A percentile compares a stretch with the other conserved stretches of the same genome.
Evolutionary conservation across 257 asterid genomes (phyloP).

Genomic region (Thymus mandschuricus): DNA sequence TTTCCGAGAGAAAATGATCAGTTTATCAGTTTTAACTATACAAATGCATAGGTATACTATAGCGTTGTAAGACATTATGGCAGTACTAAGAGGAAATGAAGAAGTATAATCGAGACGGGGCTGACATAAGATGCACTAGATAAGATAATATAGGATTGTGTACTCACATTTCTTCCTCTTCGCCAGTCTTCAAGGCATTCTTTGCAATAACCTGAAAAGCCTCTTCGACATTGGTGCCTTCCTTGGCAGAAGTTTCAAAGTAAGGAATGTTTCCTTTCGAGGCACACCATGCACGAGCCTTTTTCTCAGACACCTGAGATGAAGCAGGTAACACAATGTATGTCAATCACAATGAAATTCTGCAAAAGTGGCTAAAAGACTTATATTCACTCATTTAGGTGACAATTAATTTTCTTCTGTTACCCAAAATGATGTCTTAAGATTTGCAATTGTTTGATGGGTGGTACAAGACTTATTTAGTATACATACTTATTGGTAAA

Average conservation of each 20-base stretch:
- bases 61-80: not conserved
- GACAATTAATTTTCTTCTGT: not conserved
- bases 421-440: not conserved
- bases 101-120: not conserved
- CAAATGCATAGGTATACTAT: not conserved
- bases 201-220: constrained; percentile 96
- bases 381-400: not conserved
- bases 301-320: constrained; percentile 90
- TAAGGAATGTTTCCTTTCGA: constrained; percentile 95
- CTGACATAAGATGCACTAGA: not conserved
- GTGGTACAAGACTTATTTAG: not conserved
- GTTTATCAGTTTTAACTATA: not conserved
- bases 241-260: constrained; percentile 99
- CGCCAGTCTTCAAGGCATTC: constrained; percentile 91
- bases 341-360: constrained; percentile 11
- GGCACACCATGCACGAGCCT: constrained; percentile 99
- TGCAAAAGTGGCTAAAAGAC: not conserved
- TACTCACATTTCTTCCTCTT: constrained; percentile 97
- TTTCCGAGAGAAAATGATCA: not conserved
- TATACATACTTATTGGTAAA: not conserved
- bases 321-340: not conserved
- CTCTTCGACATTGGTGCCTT: constrained; percentile 90
- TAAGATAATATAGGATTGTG: not conserved
- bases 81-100: constrained; percentile 1
- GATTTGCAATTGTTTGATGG: not conserved